A percentile compares a stretch with the other conserved stretches of the same genome.
Evolutionary conservation across 495 filamentous ascomycete genomes (phyloP).

Genomic region (Lindgomyces ingoldianus): DNA sequence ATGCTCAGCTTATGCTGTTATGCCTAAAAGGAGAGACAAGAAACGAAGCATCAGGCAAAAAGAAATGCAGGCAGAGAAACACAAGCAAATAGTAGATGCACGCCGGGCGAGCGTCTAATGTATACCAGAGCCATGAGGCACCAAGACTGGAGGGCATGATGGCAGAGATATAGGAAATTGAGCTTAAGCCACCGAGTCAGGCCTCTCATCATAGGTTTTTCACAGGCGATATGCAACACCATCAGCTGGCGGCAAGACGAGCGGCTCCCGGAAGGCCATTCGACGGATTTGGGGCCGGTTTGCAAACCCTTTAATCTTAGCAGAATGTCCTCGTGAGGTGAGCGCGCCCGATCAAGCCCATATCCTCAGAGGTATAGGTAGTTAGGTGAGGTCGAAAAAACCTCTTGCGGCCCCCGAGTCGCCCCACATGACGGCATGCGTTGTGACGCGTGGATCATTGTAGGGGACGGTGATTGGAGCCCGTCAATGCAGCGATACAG

Average conservation of each 20-base stretch:
- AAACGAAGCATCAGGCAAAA: conserved; percentile 18
- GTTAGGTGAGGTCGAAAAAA: conserved; percentile 34
- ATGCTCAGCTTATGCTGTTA: conserved; percentile 30
- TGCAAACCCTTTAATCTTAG: conserved; percentile 37
- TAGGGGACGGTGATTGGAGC: conserved; percentile 30
- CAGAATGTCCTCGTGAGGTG: conserved; percentile 12
- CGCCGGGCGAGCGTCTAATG: conserved; percentile 16
- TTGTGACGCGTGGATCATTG: conserved; percentile 31
- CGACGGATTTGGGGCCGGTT: conserved; percentile 3
- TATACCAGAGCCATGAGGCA: conserved; percentile 24
- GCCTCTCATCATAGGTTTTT: conserved; percentile 13
- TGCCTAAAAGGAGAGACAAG: conserved; percentile 21
- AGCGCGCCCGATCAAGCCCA: conserved; percentile 3
- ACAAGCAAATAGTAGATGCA: conserved; percentile 9
- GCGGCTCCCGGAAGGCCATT: conserved; percentile 1
- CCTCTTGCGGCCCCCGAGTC: not conserved
- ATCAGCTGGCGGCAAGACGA: not conserved
- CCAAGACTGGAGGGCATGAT: conserved; percentile 11
- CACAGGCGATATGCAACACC: conserved; percentile 18
- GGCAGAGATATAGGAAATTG: conserved; percentile 35
- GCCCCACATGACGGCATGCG: conserved; percentile 16
- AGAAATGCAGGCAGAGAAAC: conserved; percentile 11
- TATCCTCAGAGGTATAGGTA: conserved; percentile 7
- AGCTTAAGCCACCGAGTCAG: conserved; percentile 37
- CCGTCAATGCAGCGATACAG: conserved; percentile 29